Base-by-base conservation (phyloP, 1,139 yeast species). In the Trichomonascaceae sp. region DNA sequence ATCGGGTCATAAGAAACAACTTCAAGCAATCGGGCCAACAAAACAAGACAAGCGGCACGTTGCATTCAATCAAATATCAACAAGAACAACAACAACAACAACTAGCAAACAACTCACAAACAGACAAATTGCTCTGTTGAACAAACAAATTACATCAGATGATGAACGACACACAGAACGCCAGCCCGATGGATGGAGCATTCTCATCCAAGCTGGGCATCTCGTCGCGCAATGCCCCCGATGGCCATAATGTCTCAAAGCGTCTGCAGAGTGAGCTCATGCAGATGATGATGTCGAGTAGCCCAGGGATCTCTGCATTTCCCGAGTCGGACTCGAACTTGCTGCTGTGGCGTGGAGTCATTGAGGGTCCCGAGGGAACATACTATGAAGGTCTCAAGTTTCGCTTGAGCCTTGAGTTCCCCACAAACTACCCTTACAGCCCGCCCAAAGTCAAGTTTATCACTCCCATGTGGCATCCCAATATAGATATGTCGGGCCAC, bases 391-490 rank as follows among this genome's bases (percentile, higher is more conserved):
- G 71, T 28, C 62, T 72, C 43, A 66, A 59, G 38, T 74, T 69
- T 54, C 69, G 68, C 50, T 54, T 74, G 28, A 58, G 69, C 17
- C 57, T 74, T 42, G 61, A 62, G 30, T 74, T 74, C 57, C 76
- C 79, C 23, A 62, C 67, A 31, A 66, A 69, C 49, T 75, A 74
- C 47, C 81, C 81, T 4, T 75, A 67, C 50, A 57, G 62, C 27
- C 74, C 81, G 15, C 81, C 81, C 26, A 63, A 60, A 40, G 66
- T 76, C 47, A 67, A 65, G 43, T 76, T 76, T 56, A 64, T 65
- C 28, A 66, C 77, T 31, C 77, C 77, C 37, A 74, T 76, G 64
- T 75, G 75, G 65, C 85, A 76, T 47, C 85, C 85, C 37, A 76
- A 76, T 51, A 75, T 76, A 43, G 77, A 74, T 48, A 65, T 71